Evolutionary conservation across 768 basidiomycete genomes (phyloP), one percentile per base, ranked within the genome.

Genomic region (Lactifluus subvellereus): DNA sequence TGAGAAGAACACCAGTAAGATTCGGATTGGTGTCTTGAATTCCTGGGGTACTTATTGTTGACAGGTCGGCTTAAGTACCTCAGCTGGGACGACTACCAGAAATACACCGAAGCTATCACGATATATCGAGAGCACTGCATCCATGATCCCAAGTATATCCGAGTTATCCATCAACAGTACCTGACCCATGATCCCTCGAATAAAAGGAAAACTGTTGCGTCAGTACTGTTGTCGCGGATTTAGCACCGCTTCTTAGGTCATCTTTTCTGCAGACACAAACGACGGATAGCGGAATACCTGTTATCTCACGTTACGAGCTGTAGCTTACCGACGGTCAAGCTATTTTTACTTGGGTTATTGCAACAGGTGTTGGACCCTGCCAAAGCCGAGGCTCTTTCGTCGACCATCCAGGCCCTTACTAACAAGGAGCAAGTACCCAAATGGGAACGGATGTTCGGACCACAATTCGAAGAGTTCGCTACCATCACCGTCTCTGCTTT

Each of bases 241-340:
- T 62, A n/a, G 52, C 48, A 7, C 2, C n/a, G 10, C 30, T 16
- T 16, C 22, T 38, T 14, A 48, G 14, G n/a, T 20, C 27, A 5
- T 48, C 18, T 9, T 16, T 49, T 14, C 54, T 30, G 7, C 38
- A 92, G 91, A 59, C 85, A 86, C 72, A 90, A 84, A 70, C 81
- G 82, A 64, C 82, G 85, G 13, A 75, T 94, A 48, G 69, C 91
- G 47, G 91, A 87, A 70, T 94, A 82, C 72, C 72, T 97, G 0
- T 75, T 91, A 6, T 94, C 94, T 1, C 95, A 98, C 71, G 78
- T 88, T 66, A 79, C 80, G 52, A 80, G 83, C 4, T 81, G 88
- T 66, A 73, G 77, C 2, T 70, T 82, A 3, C 72, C 81, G 2
- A 61, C 69, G 1, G 78, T 82, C 18, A 83, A 85, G 63, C 70